phyloP scores from a whole-genome alignment of 495 filamentous ascomycete genomes.

The Xylaria venustula region DNA sequence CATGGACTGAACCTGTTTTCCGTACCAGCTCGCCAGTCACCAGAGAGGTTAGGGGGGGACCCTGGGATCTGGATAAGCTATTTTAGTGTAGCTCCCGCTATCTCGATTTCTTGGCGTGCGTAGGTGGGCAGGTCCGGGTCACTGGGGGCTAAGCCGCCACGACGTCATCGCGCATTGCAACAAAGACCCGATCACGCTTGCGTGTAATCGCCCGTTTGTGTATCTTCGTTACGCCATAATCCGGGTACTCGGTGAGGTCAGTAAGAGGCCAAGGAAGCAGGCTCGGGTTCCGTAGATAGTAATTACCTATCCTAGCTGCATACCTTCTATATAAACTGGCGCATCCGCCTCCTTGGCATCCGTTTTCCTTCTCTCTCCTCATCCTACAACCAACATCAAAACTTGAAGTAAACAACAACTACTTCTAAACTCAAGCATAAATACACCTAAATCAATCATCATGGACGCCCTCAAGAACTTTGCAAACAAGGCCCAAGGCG shows the following conservation, averaged over 20 bases:
- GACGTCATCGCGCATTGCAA: background rate
- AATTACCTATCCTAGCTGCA: background rate
- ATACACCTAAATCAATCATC: background rate
- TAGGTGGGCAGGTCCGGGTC: too few relatives aligned
- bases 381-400: background rate
- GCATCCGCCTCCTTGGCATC: background rate
- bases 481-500: conserved; percentile 11
- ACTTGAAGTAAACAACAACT: background rate
- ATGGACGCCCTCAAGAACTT: conserved; percentile 41
- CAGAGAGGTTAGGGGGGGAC: too few relatives aligned
- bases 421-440: background rate
- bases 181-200: background rate
- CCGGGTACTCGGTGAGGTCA: background rate
- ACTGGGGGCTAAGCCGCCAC: background rate
- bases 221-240: background rate
- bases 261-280: too few relatives aligned
- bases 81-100: too few relatives aligned
- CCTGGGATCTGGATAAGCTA: too few relatives aligned
- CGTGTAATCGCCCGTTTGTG: background rate
- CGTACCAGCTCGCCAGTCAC: too few relatives aligned
- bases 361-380: background rate
- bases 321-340: background rate
- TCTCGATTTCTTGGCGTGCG: too few relatives aligned
- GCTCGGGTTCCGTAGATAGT: background rate
- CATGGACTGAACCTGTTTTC: too few relatives aligned